Evolutionary conservation across 257 asterid species (phyloP).

Genomic region (Lycium barbarum): DNA sequence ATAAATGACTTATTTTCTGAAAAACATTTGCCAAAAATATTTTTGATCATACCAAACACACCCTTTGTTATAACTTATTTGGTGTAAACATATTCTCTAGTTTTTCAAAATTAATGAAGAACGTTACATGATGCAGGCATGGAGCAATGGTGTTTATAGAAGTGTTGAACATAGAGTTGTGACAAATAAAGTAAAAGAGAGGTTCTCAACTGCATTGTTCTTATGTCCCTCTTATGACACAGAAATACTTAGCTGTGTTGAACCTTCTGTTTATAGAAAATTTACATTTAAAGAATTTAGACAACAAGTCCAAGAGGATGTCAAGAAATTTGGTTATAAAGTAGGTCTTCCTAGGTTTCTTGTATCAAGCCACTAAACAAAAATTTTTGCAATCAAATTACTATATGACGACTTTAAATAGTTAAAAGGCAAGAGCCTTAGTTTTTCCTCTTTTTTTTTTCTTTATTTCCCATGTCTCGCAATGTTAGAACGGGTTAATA

Average conservation of each 20-base stretch:
- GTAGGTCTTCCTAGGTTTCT: slow-evolving; percentile 77
- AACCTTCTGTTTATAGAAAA: slow-evolving; percentile 65
- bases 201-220: slow-evolving; percentile 87
- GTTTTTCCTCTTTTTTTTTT: neutral
- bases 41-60: no score
- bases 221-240: slow-evolving; percentile 83
- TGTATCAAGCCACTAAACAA: slow-evolving; percentile 12
- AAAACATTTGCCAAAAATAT: neutral
- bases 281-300: slow-evolving; percentile 84
- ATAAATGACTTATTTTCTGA: neutral
- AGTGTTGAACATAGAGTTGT: slow-evolving; percentile 93
- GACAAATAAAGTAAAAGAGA: slow-evolving; percentile 65
- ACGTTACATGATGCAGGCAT: slow-evolving; percentile 61
- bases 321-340: slow-evolving; percentile 71
- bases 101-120: neutral
- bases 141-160: slow-evolving; percentile 87
- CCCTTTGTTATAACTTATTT: neutral
- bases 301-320: slow-evolving; percentile 78
- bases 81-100: neutral
- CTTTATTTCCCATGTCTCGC: neutral
- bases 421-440: neutral
- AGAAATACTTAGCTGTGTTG: slow-evolving; percentile 48
- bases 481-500: neutral
- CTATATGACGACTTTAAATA: neutral
- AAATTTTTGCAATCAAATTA: neutral